Percentiles rank a stretch among this genome's conserved stretches.
phyloP scores from a whole-genome alignment of 306 rosid genomes.

The Oemleria cerasiformis region DNA sequence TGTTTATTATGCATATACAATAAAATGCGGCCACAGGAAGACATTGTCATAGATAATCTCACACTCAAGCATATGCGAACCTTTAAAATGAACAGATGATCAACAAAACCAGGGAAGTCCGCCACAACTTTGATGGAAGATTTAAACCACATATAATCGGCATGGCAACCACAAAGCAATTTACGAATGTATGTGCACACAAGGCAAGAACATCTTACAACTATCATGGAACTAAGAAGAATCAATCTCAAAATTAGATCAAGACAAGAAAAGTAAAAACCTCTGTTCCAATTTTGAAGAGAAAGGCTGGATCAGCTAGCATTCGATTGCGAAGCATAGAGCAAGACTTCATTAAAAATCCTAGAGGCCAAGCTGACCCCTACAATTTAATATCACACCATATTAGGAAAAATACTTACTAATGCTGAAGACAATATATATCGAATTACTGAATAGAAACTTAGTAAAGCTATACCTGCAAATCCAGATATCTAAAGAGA shows the following conservation, averaged over 20 bases:
- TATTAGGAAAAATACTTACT: constrained; percentile 6
- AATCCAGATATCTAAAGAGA: constrained; percentile 43
- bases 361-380: constrained; percentile 77
- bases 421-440: not conserved
- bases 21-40: constrained; percentile 11
- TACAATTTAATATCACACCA: constrained; percentile 26
- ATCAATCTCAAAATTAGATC: constrained; percentile 6
- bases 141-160: too few relatives aligned
- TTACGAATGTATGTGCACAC: not conserved
- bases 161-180: not conserved
- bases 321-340: constrained; percentile 75
- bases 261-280: constrained; percentile 44
- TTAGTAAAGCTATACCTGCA: constrained; percentile 33
- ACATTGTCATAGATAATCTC: constrained; percentile 3
- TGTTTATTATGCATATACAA: not conserved
- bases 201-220: not conserved
- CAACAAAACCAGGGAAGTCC: not conserved
- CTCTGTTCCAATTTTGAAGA: constrained; percentile 93
- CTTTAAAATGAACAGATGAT: not conserved
- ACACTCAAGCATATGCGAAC: not conserved
- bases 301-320: constrained; percentile 89
- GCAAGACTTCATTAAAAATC: constrained; percentile 70
- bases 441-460: not conserved
- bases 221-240: constrained; percentile 6
- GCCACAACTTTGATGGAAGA: constrained; percentile 9